These are phyloP conservation scores for Neckera pumila DNA, from an alignment of 225 moss, liverwort and hornwort genomes.

Conservation along the genomic window DNA sequence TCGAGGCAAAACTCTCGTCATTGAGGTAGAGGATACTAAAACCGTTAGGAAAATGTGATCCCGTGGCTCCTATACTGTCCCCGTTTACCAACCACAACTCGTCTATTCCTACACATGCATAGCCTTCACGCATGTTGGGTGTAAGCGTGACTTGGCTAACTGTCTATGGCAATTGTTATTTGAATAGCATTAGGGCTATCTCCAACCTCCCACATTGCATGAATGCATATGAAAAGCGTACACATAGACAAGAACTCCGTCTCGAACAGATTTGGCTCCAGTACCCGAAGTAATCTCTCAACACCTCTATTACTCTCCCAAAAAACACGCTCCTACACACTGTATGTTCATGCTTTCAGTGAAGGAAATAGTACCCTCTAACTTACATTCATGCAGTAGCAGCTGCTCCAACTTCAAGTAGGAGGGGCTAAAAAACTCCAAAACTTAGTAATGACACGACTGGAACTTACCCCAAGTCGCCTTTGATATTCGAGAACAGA, in stretches of 20 bases:
- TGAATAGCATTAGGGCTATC: neutral
- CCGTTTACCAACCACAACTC: neutral
- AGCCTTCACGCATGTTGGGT: neutral
- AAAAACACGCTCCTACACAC: neutral
- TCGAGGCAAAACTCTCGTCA: neutral
- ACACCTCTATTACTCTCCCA: neutral
- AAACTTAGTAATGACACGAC: neutral
- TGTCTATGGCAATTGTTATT: neutral
- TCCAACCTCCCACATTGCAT: neutral
- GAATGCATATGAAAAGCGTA: neutral
- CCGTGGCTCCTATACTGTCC: neutral
- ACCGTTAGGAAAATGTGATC: neutral
- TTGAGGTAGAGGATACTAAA: neutral
- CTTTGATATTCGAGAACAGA: conserved; percentile 80
- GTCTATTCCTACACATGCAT: neutral
- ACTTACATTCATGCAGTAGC: neutral
- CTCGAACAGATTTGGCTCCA: neutral
- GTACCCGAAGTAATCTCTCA: neutral
- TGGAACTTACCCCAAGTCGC: conserved; percentile 76
- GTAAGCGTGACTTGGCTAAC: neutral
- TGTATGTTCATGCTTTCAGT: neutral
- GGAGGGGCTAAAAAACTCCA: neutral
- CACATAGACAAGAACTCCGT: neutral
- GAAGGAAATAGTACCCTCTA: neutral
- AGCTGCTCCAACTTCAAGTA: neutral